Evolutionary conservation across 179 eudicot species (phyloP).

Genomic region (Drosera spatulata): DNA sequence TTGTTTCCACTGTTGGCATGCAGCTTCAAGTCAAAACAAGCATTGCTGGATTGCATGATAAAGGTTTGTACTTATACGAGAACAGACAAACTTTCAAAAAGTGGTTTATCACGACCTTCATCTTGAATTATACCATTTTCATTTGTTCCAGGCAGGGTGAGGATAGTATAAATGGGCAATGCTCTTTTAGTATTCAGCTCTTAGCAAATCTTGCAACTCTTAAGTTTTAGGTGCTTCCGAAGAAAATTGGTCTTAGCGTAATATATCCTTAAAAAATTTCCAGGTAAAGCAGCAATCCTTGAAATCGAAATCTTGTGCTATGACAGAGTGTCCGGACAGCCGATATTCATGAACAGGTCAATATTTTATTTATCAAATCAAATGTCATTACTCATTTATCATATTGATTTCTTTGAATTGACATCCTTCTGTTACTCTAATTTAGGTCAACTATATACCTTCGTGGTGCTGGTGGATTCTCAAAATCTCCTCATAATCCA

Average conservation of each 20-base stretch:
- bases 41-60: slow-evolving; percentile 86
- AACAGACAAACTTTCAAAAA: too few species aligned
- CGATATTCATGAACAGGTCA: slow-evolving; percentile 12
- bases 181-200: neutral
- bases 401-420: slow-evolving; percentile 4
- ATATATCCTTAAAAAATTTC: neutral
- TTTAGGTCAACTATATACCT: slow-evolving; percentile 52
- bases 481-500: slow-evolving; percentile 44
- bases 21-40: slow-evolving; percentile 56
- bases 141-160: too few species aligned
- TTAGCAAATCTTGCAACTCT: neutral
- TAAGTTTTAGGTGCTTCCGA: neutral
- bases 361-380: neutral
- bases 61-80: slow-evolving; percentile 45
- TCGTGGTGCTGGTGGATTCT: slow-evolving; percentile 97
- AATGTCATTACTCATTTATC: neutral
- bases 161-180: neutral
- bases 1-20: slow-evolving; percentile 7
- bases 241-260: too few species aligned
- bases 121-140: too few species aligned
- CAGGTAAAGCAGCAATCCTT: slow-evolving; percentile 87
- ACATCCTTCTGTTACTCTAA: slow-evolving; percentile 3
- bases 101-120: too few species aligned
- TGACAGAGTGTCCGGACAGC: slow-evolving; percentile 56
- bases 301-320: slow-evolving; percentile 61